These are phyloP conservation scores for Hsuehochloa calcarea DNA, from an alignment of 176 grass and related monocot species.

Conservation along the genomic window DNA sequence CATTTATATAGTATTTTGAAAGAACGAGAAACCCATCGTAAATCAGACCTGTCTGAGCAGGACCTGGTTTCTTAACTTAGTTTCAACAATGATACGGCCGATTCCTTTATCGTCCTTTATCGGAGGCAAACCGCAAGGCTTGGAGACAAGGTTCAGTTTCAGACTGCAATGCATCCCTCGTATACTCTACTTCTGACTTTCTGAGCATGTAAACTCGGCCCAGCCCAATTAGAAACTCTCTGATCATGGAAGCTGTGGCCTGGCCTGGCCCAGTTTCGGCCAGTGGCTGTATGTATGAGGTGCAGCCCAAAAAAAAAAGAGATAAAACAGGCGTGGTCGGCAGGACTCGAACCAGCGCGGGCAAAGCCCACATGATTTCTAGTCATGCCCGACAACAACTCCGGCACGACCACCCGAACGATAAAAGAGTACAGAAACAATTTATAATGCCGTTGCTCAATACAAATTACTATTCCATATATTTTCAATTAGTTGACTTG, in stretches of 20 bases:
- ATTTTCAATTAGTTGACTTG: not conserved
- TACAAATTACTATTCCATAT: not conserved
- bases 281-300: not conserved
- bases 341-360: conserved; percentile 99
- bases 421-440: no score
- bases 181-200: no score
- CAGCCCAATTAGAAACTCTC: not conserved
- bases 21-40: no score
- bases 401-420: conserved; percentile 77
- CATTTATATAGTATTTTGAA: no score
- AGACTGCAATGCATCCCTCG: no score
- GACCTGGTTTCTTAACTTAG: no score
- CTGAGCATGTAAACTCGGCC: no score
- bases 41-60: no score
- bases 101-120: not conserved
- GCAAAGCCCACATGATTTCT: conserved; percentile 99
- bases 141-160: not conserved
- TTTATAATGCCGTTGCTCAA: not conserved
- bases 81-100: not conserved
- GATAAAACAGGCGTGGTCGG: conserved; percentile 56
- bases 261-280: not conserved
- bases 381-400: conserved; percentile 99
- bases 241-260: not conserved
- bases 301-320: not conserved
- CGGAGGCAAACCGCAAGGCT: no score